A percentile compares a stretch with the other conserved stretches of the same genome.
These are phyloP conservation scores for Austroboletus eburneus DNA, from an alignment of 768 basidiomycete genomes.

Conservation along the genomic window DNA sequence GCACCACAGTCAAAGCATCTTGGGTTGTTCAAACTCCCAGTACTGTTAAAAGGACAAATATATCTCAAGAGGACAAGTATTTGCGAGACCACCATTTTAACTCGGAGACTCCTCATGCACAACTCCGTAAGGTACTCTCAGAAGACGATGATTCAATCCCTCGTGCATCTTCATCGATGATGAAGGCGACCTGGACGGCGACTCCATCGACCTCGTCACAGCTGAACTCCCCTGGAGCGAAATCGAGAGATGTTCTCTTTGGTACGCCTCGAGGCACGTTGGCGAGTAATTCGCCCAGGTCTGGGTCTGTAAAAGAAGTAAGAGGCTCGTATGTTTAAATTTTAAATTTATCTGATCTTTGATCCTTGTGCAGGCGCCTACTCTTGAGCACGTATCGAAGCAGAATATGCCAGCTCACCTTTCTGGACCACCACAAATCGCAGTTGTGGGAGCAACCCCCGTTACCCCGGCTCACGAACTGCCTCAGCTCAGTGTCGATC, in stretches of 20 bases:
- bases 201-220: conserved; percentile 22
- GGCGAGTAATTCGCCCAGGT: conserved; percentile 21
- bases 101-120: conserved; percentile 22
- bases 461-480: conserved; percentile 15
- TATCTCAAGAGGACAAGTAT: conserved; percentile 30
- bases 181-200: conserved; percentile 22
- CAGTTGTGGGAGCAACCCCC: conserved; percentile 30
- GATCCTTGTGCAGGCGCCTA: conserved; percentile 12
- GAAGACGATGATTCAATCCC: conserved; percentile 24
- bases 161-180: conserved; percentile 24
- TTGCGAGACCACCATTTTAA: conserved; percentile 14
- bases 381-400: conserved; percentile 16
- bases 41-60: conserved; percentile 15
- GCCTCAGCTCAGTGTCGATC: conserved; percentile 22
- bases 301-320: conserved; percentile 26
- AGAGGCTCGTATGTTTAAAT: no score
- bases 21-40: conserved; percentile 32
- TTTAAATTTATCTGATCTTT: no score
- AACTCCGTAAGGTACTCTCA: conserved; percentile 32
- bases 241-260: conserved; percentile 12
- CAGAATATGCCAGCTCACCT: conserved; percentile 11
- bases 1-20: conserved; percentile 25
- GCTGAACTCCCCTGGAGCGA: conserved; percentile 21
- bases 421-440: conserved; percentile 26
- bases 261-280: conserved; percentile 23